Conservation (phyloP, 1,139 yeast species). For the Yamadazyma aaseri region DNA sequence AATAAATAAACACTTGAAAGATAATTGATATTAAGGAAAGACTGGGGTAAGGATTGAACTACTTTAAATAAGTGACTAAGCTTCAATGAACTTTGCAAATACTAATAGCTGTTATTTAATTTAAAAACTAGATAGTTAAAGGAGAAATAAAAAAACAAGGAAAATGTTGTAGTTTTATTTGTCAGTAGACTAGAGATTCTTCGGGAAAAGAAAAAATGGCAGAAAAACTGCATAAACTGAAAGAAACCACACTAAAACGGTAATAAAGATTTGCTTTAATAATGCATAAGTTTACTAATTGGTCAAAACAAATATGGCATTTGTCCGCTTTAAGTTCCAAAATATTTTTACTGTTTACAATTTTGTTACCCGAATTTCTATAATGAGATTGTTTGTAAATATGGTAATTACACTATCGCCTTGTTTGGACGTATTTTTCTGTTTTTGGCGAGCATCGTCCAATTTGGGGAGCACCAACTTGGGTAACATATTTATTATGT, state of each 20-base stretch:
- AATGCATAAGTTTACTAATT: background rate
- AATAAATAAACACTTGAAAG: slow-evolving; percentile 1
- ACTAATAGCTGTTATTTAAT: background rate
- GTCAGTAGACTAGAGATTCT: background rate
- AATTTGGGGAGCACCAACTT: no score
- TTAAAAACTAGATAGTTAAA: slow-evolving; percentile 3
- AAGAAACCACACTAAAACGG: background rate
- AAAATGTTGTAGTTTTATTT: slow-evolving; percentile 7
- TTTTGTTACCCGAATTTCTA: background rate
- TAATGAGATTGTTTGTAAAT: background rate
- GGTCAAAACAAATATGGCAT: background rate
- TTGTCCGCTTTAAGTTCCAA: background rate
- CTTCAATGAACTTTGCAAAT: background rate
- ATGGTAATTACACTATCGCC: background rate
- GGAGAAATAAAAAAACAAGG: slow-evolving; percentile 3
- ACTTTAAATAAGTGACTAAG: slow-evolving; percentile 1
- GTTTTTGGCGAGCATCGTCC: no score
- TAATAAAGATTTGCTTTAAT: background rate
- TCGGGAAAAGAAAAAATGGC: background rate
- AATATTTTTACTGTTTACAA: slow-evolving; percentile 1
- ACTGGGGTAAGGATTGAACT: slow-evolving; percentile 25
- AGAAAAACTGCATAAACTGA: background rate
- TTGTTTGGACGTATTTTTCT: no score
- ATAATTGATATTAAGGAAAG: slow-evolving; percentile 21
- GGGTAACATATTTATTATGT: no score